Base-by-base conservation (phyloP, 1,284 basidiomycete species). In the Laetiporus sulphureus region DNA sequence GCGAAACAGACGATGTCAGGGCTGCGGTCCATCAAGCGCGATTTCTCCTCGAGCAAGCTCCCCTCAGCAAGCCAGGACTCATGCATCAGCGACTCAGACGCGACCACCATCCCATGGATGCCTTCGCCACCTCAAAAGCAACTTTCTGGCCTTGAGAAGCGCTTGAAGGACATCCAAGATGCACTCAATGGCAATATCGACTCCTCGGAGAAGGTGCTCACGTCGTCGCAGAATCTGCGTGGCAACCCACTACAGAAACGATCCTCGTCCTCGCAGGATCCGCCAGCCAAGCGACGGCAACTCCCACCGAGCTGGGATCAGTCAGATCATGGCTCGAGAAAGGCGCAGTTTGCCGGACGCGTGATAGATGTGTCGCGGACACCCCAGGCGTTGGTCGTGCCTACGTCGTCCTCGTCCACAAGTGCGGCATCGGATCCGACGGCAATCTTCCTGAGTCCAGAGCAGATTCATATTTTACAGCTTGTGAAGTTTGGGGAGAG, bases 391-490 rank as follows among this genome's bases (percentile, higher is more conserved):
- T 35, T 52, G 5, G 44, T 52, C 2, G 41, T 53, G 2, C 39
- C 52, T 11, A 45, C 49, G 2, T 21, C 55, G 0, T 34, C 46
- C 2, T 52, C 32, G 4, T 20, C 46, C 25, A n/a, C n/a, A n/a
- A 50, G 37, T 25, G 46, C 52, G 4, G 44, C 45, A 0, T 21
- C 58, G 11, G 75, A 72, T 45, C 52, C 71, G 5, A 64, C 73
- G 2, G 48, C 63, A 0, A 62, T 84, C 15, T 74, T 70, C 53
- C 69, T 97, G 44, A 93, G 90, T 57, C 65, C 75, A 43, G 92
- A 96, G 57, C 93, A 97, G 62, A 78, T 71, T 41, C 75, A 85
- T 49, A 89, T 97, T 33, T 65, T 95, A 45, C 72, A 76, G 46
- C 75, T 95, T 3, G 87, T 91, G 0, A 62, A 81, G 21, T 66